Base-by-base conservation (phyloP, 176 grass and related monocot genomes). In the Musa beccarii region DNA sequence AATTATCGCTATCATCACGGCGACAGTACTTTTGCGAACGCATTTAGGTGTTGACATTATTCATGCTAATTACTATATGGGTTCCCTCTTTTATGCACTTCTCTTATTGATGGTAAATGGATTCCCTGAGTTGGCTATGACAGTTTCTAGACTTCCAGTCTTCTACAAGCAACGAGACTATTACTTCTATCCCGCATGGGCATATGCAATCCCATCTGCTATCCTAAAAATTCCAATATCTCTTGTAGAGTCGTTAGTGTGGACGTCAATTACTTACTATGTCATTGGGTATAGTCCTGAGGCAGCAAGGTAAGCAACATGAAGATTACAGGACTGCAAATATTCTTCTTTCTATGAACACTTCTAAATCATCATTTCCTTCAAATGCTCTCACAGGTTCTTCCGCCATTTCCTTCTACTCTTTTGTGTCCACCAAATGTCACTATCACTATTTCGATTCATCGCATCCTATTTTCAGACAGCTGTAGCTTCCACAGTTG, bases 151-250 rank as follows among this genome's bases (percentile, higher is more conserved):
- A 85, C 79, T 90, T 2, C 89, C 93, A 14, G 82, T 88, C 21
- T 96, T 96, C 50, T 96, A 86, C 79, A 92, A 86, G 73, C 93
- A 96, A 73, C 86, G 89, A 73, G 83, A 96, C 49, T 59, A 85
- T 49, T 85, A 84, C 79, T 90, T 96, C 79, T 96, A 90, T 78
- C 93, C 93, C 19, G 81, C 87, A 49, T 96, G 93, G 93, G 85
- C 93, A 76, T 96, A 92, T 85, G 69, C 89, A 75, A 81, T 96
- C 71, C 87, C 93, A 67, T 66, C 83, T 72, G 82, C 81, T 61
- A 78, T 92, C 10, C 66, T 96, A 53, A 92, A 92, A 75, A 70
- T 96, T 70, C 93, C 89, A 26, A 8, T 89, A 54, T 96, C 93
- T 67, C 83, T 96, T 68, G 17, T 86, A 57, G 87, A 88, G 69